A percentile compares a stretch with the other conserved stretches of the same genome.
These are phyloP conservation scores for Viola pubescens DNA, from an alignment of 441 rosid species.

Conservation along the genomic window DNA sequence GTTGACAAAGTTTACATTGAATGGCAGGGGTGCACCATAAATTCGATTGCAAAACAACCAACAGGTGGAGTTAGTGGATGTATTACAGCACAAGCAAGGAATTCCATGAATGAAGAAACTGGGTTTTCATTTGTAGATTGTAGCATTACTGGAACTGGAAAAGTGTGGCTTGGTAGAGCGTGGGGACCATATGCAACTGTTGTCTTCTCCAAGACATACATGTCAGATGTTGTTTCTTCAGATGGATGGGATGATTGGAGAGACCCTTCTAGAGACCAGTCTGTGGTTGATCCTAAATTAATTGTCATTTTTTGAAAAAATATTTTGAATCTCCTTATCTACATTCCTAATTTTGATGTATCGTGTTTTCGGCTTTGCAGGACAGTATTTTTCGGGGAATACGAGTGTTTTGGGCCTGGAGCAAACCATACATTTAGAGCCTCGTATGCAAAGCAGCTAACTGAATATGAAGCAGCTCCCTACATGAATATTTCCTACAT, in stretches of 20 bases:
- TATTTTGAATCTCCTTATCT: not conserved
- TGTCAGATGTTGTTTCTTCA: constrained; percentile 46
- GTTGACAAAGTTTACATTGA: not conserved
- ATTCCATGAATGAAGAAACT: constrained; percentile 38
- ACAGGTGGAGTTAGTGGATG: constrained; percentile 43
- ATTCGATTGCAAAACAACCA: constrained; percentile 48
- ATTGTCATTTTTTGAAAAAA: not conserved
- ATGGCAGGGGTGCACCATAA: constrained; percentile 54
- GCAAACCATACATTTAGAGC: constrained; percentile 41
- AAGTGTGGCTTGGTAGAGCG: constrained; percentile 76
- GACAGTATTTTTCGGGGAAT: constrained; percentile 64
- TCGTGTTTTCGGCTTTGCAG: constrained; percentile 21
- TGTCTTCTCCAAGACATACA: constrained; percentile 54
- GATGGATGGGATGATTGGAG: constrained; percentile 80
- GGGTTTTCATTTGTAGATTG: constrained; percentile 76
- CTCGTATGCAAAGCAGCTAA: constrained; percentile 45
- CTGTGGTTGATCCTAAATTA: constrained; percentile 17
- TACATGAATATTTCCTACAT: constrained; percentile 47
- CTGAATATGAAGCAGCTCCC: constrained; percentile 41
- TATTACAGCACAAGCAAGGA: constrained; percentile 78
- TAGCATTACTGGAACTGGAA: constrained; percentile 48
- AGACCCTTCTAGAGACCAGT: constrained; percentile 59
- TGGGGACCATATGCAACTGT: constrained; percentile 66
- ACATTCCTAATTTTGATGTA: too few relatives aligned
- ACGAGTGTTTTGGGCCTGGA: constrained; percentile 58